Conservation (phyloP, 768 basidiomycete genomes). For the Lactarius sanguifluus region DNA sequence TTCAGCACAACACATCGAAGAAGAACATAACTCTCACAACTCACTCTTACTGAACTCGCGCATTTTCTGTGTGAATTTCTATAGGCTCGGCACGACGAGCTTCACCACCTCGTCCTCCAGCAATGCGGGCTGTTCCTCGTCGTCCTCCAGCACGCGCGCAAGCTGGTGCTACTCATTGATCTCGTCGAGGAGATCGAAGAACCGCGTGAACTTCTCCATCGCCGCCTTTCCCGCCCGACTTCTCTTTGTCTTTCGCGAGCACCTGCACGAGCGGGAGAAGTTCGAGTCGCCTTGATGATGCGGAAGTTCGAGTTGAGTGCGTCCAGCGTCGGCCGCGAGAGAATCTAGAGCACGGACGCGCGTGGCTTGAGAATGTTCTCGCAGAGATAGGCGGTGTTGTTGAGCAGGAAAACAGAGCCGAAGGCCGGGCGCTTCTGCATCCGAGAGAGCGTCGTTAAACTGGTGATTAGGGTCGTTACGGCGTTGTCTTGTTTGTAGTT, state of each 20-base stretch:
- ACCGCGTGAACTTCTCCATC: constrained; percentile 76
- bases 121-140: constrained; percentile 55
- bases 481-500: constrained; percentile 62
- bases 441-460: constrained; percentile 62
- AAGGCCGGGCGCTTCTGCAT: constrained; percentile 60
- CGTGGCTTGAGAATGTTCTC: constrained; percentile 56
- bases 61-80: constrained; percentile 72
- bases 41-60: constrained; percentile 81
- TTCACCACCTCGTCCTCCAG: constrained; percentile 74
- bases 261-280: constrained; percentile 75
- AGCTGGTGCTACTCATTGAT: constrained; percentile 71
- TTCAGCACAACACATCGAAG: background rate
- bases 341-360: constrained; percentile 46
- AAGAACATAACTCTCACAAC: constrained; percentile 27
- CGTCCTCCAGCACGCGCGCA: constrained; percentile 69
- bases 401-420: constrained; percentile 74
- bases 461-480: constrained; percentile 58
- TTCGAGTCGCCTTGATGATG: constrained; percentile 83
- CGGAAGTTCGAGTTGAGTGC: constrained; percentile 70
- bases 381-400: constrained; percentile 73
- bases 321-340: constrained; percentile 64
- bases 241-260: constrained; percentile 50
- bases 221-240: constrained; percentile 47
- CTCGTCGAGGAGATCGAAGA: constrained; percentile 80
- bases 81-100: constrained; percentile 71